Evolutionary conservation across 805 yeast species (phyloP).

Genomic region (Debaryomyces maramus): DNA sequence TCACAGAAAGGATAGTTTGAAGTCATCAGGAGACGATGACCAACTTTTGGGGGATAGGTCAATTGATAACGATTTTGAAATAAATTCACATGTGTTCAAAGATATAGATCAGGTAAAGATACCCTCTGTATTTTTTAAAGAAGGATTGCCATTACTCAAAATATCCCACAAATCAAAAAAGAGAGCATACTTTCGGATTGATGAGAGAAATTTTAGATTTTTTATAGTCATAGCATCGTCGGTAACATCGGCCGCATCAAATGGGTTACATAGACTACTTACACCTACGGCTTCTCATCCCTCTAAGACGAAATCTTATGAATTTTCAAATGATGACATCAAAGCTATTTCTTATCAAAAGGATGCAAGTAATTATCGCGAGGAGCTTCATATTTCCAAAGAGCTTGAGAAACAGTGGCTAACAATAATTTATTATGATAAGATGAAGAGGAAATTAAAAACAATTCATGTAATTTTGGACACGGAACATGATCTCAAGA

Average conservation of each 20-base stretch:
- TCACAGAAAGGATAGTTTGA: constrained; percentile 6
- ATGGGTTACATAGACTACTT: constrained; percentile 16
- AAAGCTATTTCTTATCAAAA: constrained; percentile 59
- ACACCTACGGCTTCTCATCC: constrained; percentile 12
- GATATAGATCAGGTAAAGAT: constrained; percentile 22
- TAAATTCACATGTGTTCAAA: constrained; percentile 11
- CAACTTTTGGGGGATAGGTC: neutral
- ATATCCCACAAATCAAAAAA: constrained; percentile 71
- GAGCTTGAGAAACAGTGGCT: constrained; percentile 74
- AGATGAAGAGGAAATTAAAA: constrained; percentile 62
- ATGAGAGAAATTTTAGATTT: constrained; percentile 53
- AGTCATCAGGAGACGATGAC: neutral
- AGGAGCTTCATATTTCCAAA: constrained; percentile 72
- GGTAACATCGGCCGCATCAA: constrained; percentile 12
- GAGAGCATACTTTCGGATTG: constrained; percentile 55
- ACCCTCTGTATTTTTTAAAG: constrained; percentile 49
- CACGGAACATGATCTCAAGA: constrained; percentile 56
- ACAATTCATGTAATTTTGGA: constrained; percentile 79
- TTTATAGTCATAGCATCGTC: constrained; percentile 47
- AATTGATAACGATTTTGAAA: constrained; percentile 10
- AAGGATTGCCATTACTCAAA: constrained; percentile 64
- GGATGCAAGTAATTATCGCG: constrained; percentile 82
- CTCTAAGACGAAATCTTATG: constrained; percentile 33
- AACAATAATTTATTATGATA: constrained; percentile 68
- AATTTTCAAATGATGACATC: constrained; percentile 58